phyloP scores from a whole-genome alignment of 1,284 basidiomycete genomes.

The Boletellus deceptivus region DNA sequence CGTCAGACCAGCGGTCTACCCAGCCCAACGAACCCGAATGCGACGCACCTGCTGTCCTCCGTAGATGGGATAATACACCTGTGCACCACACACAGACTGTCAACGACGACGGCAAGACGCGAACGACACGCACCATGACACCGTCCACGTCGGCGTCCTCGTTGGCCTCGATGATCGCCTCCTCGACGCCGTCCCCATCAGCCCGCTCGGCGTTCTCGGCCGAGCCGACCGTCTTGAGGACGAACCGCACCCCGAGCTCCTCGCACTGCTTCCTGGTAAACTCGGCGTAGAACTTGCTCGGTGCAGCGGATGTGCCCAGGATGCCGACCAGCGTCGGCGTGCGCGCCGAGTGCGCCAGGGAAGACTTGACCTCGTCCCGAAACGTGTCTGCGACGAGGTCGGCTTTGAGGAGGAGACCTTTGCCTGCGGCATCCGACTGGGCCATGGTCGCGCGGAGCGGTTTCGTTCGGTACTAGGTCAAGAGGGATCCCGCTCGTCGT shows the following conservation, averaged over 20 bases:
- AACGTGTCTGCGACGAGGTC: constrained; percentile 69
- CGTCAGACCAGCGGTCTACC: neutral
- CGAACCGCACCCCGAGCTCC: constrained; percentile 85
- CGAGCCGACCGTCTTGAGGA: constrained; percentile 70
- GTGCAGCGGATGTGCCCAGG: constrained; percentile 82
- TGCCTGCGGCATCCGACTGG: constrained; percentile 39
- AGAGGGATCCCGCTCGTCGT: too few species aligned
- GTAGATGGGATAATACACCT: constrained; percentile 95
- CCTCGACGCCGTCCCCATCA: constrained; percentile 79
- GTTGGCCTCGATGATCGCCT: constrained; percentile 93
- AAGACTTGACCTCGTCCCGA: constrained; percentile 61
- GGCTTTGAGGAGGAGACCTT: constrained; percentile 74
- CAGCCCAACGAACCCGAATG: too few species aligned
- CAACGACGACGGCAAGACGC: too few species aligned
- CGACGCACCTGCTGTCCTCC: constrained; percentile 74
- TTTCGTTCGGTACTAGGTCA: too few species aligned
- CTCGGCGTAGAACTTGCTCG: constrained; percentile 89
- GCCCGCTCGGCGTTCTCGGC: constrained; percentile 44
- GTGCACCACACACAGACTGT: neutral
- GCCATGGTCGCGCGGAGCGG: constrained; percentile 13
- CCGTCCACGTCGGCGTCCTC: constrained; percentile 85
- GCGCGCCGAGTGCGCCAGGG: constrained; percentile 41
- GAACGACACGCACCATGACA: constrained; percentile 76
- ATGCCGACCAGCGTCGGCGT: constrained; percentile 88
- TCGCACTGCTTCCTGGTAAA: constrained; percentile 93